Conservation (phyloP, 2,329 filamentous ascomycete genomes). For the Pestalotiopsis sp. region DNA sequence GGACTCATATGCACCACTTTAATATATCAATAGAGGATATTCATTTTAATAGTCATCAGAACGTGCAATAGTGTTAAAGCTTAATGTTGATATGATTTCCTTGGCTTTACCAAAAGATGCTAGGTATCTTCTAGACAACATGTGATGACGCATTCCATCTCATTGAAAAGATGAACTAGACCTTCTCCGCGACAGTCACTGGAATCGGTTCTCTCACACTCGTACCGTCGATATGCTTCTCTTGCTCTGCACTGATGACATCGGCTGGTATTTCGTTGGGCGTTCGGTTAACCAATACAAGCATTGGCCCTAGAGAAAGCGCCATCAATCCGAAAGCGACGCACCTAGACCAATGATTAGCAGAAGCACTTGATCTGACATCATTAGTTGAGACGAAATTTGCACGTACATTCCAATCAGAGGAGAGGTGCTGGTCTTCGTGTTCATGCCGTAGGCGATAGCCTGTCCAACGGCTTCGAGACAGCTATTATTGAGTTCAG, state of each 20-base stretch:
- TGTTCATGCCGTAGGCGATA: slow-evolving; percentile 43
- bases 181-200: neutral
- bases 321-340: slow-evolving; percentile 40
- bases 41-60: too few species aligned
- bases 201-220: slow-evolving; percentile 11
- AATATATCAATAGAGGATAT: too few species aligned
- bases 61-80: too few species aligned
- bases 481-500: slow-evolving; percentile 18
- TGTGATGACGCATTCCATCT: neutral
- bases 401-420: slow-evolving; percentile 39
- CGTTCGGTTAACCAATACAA: slow-evolving; percentile 39
- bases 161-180: neutral
- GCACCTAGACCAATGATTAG: slow-evolving; percentile 25
- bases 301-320: slow-evolving; percentile 36
- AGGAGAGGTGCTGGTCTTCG: slow-evolving; percentile 36
- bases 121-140: too few species aligned
- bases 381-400: neutral
- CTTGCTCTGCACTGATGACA: slow-evolving; percentile 35
- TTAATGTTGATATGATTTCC: too few species aligned
- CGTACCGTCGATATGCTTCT: slow-evolving; percentile 16
- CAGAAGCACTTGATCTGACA: neutral
- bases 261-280: slow-evolving; percentile 41
- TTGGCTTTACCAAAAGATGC: too few species aligned
- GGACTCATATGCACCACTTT: too few species aligned
- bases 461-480: slow-evolving; percentile 42